A percentile compares a stretch with the other conserved stretches of the same genome.
Conservation (phyloP, 257 asterid species). For the Primulina eburnea region DNA sequence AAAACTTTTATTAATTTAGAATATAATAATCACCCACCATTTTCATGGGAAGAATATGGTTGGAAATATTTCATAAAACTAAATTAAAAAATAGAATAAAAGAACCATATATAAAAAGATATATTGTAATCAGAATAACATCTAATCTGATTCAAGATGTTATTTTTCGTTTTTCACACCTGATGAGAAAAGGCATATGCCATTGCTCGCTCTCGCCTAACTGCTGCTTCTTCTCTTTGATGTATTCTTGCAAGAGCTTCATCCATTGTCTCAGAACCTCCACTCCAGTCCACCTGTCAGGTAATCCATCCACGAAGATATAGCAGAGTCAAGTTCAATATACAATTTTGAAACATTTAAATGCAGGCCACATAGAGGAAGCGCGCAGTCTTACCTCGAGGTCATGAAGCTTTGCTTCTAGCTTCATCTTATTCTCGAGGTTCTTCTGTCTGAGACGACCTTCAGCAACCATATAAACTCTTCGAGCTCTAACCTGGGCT, state of each 20-base stretch:
- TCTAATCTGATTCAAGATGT: not conserved
- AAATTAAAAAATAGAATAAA: too few species aligned
- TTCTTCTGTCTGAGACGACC: slow-evolving; percentile 76
- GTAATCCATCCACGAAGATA: slow-evolving; percentile 10
- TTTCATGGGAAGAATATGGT: not conserved
- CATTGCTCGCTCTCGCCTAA: slow-evolving; percentile 85
- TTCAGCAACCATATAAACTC: slow-evolving; percentile 69
- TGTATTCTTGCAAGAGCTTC: slow-evolving; percentile 80
- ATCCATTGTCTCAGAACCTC: slow-evolving; percentile 69
- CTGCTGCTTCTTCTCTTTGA: slow-evolving; percentile 89
- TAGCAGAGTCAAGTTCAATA: not conserved
- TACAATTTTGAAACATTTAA: not conserved
- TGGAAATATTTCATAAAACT: not conserved
- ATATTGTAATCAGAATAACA: not conserved
- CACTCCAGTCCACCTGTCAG: slow-evolving; percentile 85
- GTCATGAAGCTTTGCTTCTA: slow-evolving; percentile 82
- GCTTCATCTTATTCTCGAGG: slow-evolving; percentile 75
- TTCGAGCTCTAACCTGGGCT: slow-evolving; percentile 63
- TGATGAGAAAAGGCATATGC: slow-evolving; percentile 96
- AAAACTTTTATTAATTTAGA: not conserved
- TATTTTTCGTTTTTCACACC: slow-evolving; percentile 31
- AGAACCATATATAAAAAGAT: not conserved
- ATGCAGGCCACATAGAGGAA: not conserved
- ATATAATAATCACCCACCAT: not conserved
- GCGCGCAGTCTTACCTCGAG: slow-evolving; percentile 54